Base-by-base conservation (phyloP, 2,329 filamentous ascomycete genomes). In the Aspergillus glaucus region DNA sequence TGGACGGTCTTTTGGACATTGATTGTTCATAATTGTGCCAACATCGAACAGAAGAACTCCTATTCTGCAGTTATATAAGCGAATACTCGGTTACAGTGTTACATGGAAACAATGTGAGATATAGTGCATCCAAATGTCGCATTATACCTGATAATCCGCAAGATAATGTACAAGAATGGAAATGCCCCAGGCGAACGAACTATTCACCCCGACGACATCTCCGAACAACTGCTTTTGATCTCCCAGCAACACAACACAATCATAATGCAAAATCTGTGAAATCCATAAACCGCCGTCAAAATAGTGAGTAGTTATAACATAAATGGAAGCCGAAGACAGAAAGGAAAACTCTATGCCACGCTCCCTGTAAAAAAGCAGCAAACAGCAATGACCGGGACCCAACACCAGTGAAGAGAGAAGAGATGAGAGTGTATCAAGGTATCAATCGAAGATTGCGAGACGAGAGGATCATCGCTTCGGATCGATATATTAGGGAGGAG, bases 361-460 rank as follows among this genome's bases (percentile, higher is more conserved):
- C 61, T 56, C 58, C 62, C 58, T 57, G 37, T 36, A 36, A 36
- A n/a, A 36, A n/a, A 36, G 14, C 34, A 36, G 50, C 44, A 42
- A 57, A 62, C 49, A 60, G 61, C 61, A 50, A 62, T 58, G 55
- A 63, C 55, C 60, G 57, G 58, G 54, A 61, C 62, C 63, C 53
- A 67, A 69, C 65, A 67, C 66, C 67, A 55, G 61, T 66, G 65
- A 67, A 68, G 60, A 67, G 63, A 68, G 60, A 65, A 51, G 58
- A 61, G 52, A 30, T 30, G 26, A 59, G 58, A 55, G 57, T 54
- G 55, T 43, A 47, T 56, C 37, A 21, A 40, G 53, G 48, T 56
- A 59, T 55, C 43, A 41, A 28, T 39, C 15, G 36, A 26, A 39
- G 36, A n/a, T 48, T 37, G 21, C 34, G 51, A 49, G 44, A 48